Evolutionary conservation across 1,284 basidiomycete genomes (phyloP).

Genomic region (Ganoderma lucidum): DNA sequence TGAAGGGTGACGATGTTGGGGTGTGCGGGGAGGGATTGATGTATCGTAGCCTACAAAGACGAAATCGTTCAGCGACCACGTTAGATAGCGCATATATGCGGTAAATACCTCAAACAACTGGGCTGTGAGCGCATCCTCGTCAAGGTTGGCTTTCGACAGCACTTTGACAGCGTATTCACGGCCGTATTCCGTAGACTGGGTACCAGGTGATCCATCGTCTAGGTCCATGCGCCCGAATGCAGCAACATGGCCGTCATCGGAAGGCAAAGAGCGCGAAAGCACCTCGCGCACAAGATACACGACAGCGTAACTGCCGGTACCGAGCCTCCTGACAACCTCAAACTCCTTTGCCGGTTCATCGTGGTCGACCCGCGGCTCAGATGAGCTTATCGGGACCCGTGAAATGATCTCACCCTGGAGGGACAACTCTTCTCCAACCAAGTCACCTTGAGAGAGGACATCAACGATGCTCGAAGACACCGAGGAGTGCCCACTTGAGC

Average conservation of each 20-base stretch:
- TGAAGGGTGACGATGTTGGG: slow-evolving; percentile 96
- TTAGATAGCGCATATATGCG: slow-evolving; percentile 19
- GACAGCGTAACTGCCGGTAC: slow-evolving; percentile 91
- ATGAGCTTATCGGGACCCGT: slow-evolving; percentile 53
- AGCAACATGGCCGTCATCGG: slow-evolving; percentile 65
- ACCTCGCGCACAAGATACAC: slow-evolving; percentile 94
- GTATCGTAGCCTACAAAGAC: slow-evolving; percentile 81
- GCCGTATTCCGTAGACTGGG: slow-evolving; percentile 66
- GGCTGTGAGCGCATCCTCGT: slow-evolving; percentile 84
- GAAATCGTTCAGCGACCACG: neutral
- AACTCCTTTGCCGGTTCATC: slow-evolving; percentile 70
- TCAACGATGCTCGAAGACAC: slow-evolving; percentile 64
- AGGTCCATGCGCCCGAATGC: slow-evolving; percentile 65
- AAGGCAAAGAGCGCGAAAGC: slow-evolving; percentile 61
- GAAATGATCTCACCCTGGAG: slow-evolving; percentile 72
- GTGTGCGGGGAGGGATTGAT: slow-evolving; percentile 92
- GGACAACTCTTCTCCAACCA: slow-evolving; percentile 68
- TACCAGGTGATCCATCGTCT: slow-evolving; percentile 52
- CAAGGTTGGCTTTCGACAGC: slow-evolving; percentile 91
- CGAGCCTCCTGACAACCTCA: slow-evolving; percentile 85
- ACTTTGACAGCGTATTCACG: slow-evolving; percentile 96
- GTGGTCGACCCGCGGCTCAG: slow-evolving; percentile 43
- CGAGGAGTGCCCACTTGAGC: slow-evolving; percentile 46
- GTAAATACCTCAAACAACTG: slow-evolving; percentile 86
- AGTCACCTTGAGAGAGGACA: slow-evolving; percentile 72